phyloP scores from a whole-genome alignment of 345 rosid species.

The Viola odorata region DNA sequence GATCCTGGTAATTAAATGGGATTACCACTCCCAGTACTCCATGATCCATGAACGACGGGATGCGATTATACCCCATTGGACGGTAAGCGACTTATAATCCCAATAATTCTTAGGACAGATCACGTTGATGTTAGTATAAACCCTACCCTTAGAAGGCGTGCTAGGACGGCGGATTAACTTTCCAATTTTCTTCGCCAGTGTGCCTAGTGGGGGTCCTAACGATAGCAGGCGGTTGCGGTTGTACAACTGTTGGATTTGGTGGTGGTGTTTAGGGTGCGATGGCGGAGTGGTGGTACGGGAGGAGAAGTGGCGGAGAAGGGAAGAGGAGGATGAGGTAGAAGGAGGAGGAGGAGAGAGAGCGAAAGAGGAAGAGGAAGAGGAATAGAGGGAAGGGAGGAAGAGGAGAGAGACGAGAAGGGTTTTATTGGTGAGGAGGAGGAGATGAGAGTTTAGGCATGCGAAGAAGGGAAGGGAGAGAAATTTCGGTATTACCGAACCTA shows the following conservation, averaged over 20 bases:
- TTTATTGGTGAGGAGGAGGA: conserved; percentile 16
- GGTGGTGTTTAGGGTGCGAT: conserved; percentile 6
- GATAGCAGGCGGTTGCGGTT: conserved; percentile 15
- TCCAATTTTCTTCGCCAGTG: conserved; percentile 97
- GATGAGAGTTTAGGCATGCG: too few species aligned
- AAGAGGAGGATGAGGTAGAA: conserved; percentile 1
- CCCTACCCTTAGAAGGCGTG: conserved; percentile 93
- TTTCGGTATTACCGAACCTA: too few species aligned
- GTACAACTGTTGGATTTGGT: conserved; percentile 19
- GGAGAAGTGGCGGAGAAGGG: neutral
- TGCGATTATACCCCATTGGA: conserved; percentile 66
- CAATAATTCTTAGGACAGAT: conserved; percentile 86
- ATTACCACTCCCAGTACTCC: too few species aligned
- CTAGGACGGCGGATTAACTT: conserved; percentile 89
- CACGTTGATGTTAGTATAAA: conserved; percentile 80
- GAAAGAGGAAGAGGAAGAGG: conserved; percentile 7
- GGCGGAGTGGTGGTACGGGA: conserved; percentile 35
- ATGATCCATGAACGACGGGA: neutral
- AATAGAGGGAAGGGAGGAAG: conserved; percentile 11
- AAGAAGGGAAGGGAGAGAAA: too few species aligned
- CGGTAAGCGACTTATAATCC: conserved; percentile 77
- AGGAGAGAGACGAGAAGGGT: conserved; percentile 7
- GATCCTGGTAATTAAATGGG: too few species aligned
- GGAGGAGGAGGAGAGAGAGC: conserved; percentile 15
- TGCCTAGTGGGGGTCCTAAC: conserved; percentile 33